Evolutionary conservation across 139 green algal genomes (phyloP), one percentile per base, ranked within the genome.

Genomic region (Coccomyxa sp.): DNA sequence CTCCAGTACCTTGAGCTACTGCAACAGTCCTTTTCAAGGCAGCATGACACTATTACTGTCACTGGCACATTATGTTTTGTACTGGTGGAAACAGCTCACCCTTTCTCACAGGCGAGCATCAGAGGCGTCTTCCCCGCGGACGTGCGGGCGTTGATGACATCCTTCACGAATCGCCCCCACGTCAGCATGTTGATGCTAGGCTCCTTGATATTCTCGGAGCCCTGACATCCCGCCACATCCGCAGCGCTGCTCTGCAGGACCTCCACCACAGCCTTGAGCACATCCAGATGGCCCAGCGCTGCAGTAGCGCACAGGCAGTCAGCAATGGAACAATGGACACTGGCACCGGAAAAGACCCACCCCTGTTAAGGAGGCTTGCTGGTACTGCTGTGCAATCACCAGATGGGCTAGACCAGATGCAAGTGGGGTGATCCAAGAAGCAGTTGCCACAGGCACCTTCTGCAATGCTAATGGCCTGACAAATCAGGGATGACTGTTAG

Each of bases 81-180:
- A 33, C 41, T 7, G n/a, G 18, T 33, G 58, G 24, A 50, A 75
- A 55, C 5, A 27, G 33, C 78, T 72, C 55, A 86, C 78, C 84
- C 84, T 40, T 79, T 38, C 35, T 83, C 82, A 70, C 86, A 91
- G 24, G 86, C 86, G 40, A 90, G 74, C 85, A 90, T 91, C 7
- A 91, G 75, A 8, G 86, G 74, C 24, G 86, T 89, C 39, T 84
- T 58, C 35, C 86, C 84, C 38, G 71, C 74, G 34, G 71, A 39
- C 33, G 55, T 83, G 10, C 54, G 35, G 41, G 86, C 79, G 64
- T 90, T 88, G 34, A 90, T 73, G 40, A 85, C 77, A 34, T 83
- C 79, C 39, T 74, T 78, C 39, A 83, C 29, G 8, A 83, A 73
- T 9, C 75, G 75, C 18, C 68, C 69, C 79, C 74, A 74, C 18